These are phyloP conservation scores for Claviceps humidiphila DNA, from an alignment of 2,329 filamentous ascomycete genomes.

Conservation along the genomic window DNA sequence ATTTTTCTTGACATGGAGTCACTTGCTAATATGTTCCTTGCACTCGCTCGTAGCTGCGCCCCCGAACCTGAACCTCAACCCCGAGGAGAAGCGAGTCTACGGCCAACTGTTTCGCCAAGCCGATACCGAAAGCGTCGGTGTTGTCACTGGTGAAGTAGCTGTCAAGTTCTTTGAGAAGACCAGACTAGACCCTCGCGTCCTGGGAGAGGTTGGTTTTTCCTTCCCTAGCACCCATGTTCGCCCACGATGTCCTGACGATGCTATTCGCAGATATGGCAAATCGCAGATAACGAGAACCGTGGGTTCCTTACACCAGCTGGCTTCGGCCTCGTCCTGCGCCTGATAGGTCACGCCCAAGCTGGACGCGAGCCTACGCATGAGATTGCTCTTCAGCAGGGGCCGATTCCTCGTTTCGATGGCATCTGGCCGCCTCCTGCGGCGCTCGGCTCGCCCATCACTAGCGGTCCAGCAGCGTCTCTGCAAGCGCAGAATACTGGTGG, in stretches of 20 bases:
- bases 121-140: conserved; percentile 80
- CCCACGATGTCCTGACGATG: conserved; percentile 1
- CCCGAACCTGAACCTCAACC: conserved; percentile 69
- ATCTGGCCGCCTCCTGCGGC: conserved; percentile 25
- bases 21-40: conserved; percentile 6
- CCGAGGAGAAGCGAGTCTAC: conserved; percentile 89
- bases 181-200: conserved; percentile 66
- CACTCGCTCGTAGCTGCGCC: conserved; percentile 32
- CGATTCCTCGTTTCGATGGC: conserved; percentile 86
- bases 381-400: conserved; percentile 71
- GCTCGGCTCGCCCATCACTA: conserved; percentile 23
- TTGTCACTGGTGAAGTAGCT: conserved; percentile 90
- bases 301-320: conserved; percentile 85
- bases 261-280: conserved; percentile 78
- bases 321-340: conserved; percentile 81
- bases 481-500: conserved; percentile 48
- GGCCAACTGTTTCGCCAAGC: conserved; percentile 87
- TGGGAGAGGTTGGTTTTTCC: conserved; percentile 60
- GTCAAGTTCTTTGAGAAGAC: conserved; percentile 98
- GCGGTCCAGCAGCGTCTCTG: conserved; percentile 31
- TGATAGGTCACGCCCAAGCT: conserved; percentile 92
- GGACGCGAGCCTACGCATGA: conserved; percentile 70
- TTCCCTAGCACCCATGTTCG: not conserved
- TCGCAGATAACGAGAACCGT: conserved; percentile 92
- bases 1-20: not conserved